Evolutionary conservation across 805 yeast species (phyloP).

Genomic region (Saturnispora kantuleensis): DNA sequence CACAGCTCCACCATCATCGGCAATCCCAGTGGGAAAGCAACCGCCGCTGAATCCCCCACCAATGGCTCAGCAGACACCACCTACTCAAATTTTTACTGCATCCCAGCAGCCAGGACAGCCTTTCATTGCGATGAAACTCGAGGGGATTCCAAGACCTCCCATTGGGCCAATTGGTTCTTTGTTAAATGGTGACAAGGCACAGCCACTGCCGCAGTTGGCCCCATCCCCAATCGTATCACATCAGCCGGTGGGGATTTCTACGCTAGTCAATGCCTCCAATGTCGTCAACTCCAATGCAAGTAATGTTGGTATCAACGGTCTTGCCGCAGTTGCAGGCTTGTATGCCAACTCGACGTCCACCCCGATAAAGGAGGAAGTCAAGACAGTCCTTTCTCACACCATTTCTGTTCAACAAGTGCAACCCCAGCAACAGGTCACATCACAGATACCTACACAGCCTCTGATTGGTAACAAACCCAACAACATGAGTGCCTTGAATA

Average conservation of each 20-base stretch:
- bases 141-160: constrained; percentile 3
- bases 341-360: constrained; percentile 1
- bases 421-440: constrained; percentile 1
- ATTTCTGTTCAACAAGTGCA: constrained; percentile 5
- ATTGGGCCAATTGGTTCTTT: constrained; percentile 4
- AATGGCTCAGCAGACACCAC: background rate
- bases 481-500: constrained; percentile 28
- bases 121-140: background rate
- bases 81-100: background rate
- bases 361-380: background rate
- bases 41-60: background rate
- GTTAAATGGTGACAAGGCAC: constrained; percentile 6
- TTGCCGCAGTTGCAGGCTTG: constrained; percentile 7
- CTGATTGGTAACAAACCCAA: constrained; percentile 6
- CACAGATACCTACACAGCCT: background rate
- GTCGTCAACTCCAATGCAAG: background rate
- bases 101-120: background rate
- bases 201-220: background rate
- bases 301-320: constrained; percentile 3
- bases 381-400: constrained; percentile 3
- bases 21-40: background rate
- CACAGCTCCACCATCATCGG: background rate
- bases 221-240: background rate
- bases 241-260: background rate
- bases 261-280: background rate